Base-by-base conservation (phyloP, 768 basidiomycete species). In the Heimioporus sp. region DNA sequence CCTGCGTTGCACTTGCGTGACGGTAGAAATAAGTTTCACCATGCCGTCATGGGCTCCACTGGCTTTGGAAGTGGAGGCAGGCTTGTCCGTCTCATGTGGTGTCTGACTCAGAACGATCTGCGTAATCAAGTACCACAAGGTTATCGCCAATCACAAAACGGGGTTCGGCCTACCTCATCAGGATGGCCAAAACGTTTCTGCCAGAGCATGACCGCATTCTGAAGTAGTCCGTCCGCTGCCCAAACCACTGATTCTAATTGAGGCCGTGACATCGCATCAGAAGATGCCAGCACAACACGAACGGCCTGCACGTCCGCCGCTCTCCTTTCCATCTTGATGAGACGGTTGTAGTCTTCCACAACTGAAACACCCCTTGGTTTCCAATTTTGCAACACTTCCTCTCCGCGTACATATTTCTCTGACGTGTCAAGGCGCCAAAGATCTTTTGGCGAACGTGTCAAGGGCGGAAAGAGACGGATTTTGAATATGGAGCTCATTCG, bases 361-460 rank as follows among this genome's bases (percentile, higher is more conserved):
- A 93, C 85, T 1, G 87, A 86, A 24, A 98, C 79, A 10, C 95
- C 92, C 41, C 95, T 80, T 40, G 95, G 85, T 59, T 84, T 88
- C 95, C 96, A 98, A 17, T 77, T 68, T 7, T 80, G 84, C 28
- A 98, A 76, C 4, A 77, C 69, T 61, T 98, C 95, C 66, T 98
- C 95, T 9, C 96, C 96, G 41, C 86, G 80, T 0, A 99, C 94
- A 69, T 95, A 98, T 67, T 93, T 95, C 71, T 91, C 89, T 28
- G 90, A 85, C 1, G 96, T 98, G 72, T 99, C 93, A 46, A 98
- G 75, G 37, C 94, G 77, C 97, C 96, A 98, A 13, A 99, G 76
- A 56, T 98, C 94, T 65, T 84, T 84, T 2, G 92, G 81, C 1
- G 89, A 93, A 40, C 92, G 84, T 17, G 91, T 92, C 54, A 91